Evolutionary conservation across 2,329 filamentous ascomycete genomes (phyloP).

Genomic region (Massarina eburnea): DNA sequence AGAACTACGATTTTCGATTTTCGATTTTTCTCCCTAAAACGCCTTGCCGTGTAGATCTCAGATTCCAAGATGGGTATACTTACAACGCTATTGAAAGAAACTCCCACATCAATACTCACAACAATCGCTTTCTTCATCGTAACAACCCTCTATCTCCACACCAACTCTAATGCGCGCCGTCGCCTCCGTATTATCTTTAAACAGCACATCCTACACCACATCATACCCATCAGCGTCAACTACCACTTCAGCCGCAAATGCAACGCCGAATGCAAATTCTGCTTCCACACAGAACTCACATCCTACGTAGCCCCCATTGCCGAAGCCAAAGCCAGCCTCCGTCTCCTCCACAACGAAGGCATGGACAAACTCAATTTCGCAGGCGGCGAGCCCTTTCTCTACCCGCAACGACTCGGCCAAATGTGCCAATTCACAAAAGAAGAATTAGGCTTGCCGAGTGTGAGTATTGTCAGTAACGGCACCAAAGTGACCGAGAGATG

Average conservation of each 20-base stretch:
- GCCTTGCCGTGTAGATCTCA: too few relatives aligned
- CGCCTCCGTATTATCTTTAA: not conserved
- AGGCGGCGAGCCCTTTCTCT: constrained; percentile 58
- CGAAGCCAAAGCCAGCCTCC: constrained; percentile 49
- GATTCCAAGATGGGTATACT: too few relatives aligned
- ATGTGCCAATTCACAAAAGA: constrained; percentile 54
- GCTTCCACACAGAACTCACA: constrained; percentile 58
- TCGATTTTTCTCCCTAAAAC: too few relatives aligned
- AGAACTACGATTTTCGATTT: too few relatives aligned
- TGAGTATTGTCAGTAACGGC: constrained; percentile 59
- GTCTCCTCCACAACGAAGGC: constrained; percentile 51
- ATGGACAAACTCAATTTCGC: constrained; percentile 61
- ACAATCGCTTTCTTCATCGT: not conserved
- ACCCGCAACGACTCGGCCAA: constrained; percentile 47
- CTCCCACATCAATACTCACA: not conserved
- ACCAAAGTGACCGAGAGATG: constrained; percentile 50
- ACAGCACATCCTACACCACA: not conserved
- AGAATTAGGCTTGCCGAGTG: constrained; percentile 51
- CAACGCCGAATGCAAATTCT: constrained; percentile 56
- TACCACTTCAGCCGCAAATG: constrained; percentile 52
- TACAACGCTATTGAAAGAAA: too few relatives aligned
- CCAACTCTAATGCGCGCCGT: not conserved
- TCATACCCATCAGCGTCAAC: constrained; percentile 48
- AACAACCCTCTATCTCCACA: not conserved
- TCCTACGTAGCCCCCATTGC: constrained; percentile 46